Conservation (phyloP, 129 eudicot species). For the Artemisia argyi region DNA sequence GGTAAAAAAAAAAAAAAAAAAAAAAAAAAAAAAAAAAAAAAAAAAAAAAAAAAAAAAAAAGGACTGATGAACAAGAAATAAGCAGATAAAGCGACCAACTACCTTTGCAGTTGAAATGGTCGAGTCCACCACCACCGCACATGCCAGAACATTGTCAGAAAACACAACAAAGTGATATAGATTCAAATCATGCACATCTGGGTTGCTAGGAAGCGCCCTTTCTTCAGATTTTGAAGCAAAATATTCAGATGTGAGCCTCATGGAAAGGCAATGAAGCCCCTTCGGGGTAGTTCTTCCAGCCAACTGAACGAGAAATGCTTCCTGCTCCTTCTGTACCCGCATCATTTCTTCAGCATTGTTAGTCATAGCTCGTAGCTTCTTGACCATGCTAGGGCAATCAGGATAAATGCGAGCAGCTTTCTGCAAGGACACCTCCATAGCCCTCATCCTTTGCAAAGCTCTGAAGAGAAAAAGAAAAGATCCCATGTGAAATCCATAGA, state of each 20-base stretch:
- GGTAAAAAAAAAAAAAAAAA: no score
- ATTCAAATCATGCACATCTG: constrained; percentile 49
- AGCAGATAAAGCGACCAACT: constrained; percentile 29
- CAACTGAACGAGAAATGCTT: constrained; percentile 57
- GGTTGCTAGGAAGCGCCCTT: constrained; percentile 47
- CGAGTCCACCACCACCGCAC: constrained; percentile 85
- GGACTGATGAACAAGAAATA: not conserved
- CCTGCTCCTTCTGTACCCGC: constrained; percentile 57
- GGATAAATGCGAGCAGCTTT: constrained; percentile 64
- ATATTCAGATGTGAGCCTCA: constrained; percentile 76
- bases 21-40: no score
- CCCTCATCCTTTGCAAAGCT: constrained; percentile 67
- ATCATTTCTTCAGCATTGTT: constrained; percentile 68
- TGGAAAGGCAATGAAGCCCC: constrained; percentile 88
- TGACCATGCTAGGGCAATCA: constrained; percentile 74
- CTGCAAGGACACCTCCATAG: constrained; percentile 60
- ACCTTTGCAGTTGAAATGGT: constrained; percentile 75
- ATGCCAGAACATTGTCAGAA: constrained; percentile 90
- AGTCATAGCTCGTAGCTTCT: constrained; percentile 79
- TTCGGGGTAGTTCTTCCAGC: constrained; percentile 87
- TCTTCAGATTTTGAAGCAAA: constrained; percentile 59
- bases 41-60: constrained; percentile 3
- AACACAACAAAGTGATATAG: constrained; percentile 70
- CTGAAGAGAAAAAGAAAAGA: constrained; percentile 34
- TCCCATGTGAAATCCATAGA: not conserved